phyloP scores from a whole-genome alignment of 1,284 basidiomycete species.

The Ceratobasidium sp. region DNA sequence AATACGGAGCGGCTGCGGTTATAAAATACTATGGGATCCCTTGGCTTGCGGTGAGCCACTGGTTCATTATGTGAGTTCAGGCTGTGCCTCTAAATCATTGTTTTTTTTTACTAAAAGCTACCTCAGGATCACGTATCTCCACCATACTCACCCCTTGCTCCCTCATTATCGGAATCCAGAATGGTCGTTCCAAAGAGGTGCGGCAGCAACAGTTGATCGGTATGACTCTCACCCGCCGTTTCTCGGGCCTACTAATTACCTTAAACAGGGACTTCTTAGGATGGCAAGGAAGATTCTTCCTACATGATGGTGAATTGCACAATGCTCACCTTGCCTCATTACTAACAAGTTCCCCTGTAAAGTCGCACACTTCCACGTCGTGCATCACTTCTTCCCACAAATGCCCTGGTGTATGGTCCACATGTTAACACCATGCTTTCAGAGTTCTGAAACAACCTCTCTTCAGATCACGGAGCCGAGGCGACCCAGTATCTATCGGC shows the following conservation, averaged over 20 bases:
- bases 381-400: constrained; percentile 47
- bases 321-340: neutral
- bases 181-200: constrained; percentile 65
- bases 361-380: constrained; percentile 56
- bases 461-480: constrained; percentile 42
- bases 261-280: constrained; percentile 47
- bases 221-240: constrained; percentile 47
- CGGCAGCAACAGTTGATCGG: constrained; percentile 63
- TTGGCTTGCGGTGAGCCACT: constrained; percentile 63
- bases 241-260: neutral
- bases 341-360: neutral
- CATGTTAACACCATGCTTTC: neutral
- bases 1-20: constrained; percentile 54
- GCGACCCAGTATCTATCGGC: constrained; percentile 43
- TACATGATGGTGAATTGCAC: constrained; percentile 47
- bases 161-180: constrained; percentile 59
- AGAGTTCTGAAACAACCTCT: neutral
- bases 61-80: constrained; percentile 53
- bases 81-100: neutral
- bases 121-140: constrained; percentile 49
- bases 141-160: constrained; percentile 59
- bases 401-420: constrained; percentile 40
- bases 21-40: constrained; percentile 64
- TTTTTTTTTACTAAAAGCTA: neutral
- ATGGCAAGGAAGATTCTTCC: constrained; percentile 42